Percentiles rank a stretch among this genome's conserved stretches.
Evolutionary conservation across 228 moss, liverwort and hornwort species (phyloP).

Genomic region (Sphagnum magellanicum): DNA sequence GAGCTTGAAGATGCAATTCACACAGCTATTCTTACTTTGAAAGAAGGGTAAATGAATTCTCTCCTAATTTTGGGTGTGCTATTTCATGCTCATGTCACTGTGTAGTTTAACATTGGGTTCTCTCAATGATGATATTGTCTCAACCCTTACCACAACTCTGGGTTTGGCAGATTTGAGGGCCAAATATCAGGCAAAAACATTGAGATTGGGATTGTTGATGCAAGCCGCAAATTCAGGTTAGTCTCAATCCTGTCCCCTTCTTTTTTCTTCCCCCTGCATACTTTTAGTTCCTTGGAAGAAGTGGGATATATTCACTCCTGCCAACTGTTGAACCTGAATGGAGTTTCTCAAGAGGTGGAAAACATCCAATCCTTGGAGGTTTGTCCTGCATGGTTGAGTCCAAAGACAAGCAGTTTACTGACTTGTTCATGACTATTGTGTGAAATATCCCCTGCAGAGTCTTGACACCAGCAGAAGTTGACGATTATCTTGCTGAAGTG

Average conservation of each 20-base stretch:
- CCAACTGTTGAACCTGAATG: no score
- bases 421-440: no score
- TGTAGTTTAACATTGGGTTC: neutral
- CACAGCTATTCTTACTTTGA: conserved; percentile 93
- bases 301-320: no score
- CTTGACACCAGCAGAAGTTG: conserved; percentile 88
- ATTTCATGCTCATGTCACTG: neutral
- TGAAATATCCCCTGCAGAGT: conserved; percentile 44
- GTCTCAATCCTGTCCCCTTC: neutral
- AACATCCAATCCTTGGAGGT: no score
- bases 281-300: no score
- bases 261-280: no score
- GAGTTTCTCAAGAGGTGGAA: no score
- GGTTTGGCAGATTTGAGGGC: conserved; percentile 71
- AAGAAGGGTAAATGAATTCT: conserved; percentile 59
- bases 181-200: conserved; percentile 99
- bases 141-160: neutral
- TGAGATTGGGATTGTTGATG: conserved; percentile 86
- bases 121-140: neutral
- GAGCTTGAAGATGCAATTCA: conserved; percentile 97
- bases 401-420: no score
- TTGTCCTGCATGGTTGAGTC: no score
- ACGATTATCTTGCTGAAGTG: conserved; percentile 97
- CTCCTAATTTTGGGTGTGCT: neutral
- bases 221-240: conserved; percentile 70